Base-by-base conservation (phyloP, 495 filamentous ascomycete species). In the Annulohypoxylon stygium region DNA sequence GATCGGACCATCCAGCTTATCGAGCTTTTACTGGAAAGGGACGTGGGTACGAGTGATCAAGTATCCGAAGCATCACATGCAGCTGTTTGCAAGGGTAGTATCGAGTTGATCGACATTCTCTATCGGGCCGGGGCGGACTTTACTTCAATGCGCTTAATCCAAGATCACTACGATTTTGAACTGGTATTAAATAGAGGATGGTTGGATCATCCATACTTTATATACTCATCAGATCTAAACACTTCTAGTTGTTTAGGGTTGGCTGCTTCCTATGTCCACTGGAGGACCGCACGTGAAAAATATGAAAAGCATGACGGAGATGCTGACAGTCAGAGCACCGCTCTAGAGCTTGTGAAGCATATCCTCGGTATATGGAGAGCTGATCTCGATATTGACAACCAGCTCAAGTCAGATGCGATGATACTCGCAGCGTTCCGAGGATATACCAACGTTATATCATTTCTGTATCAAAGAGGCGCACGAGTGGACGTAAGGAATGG, bases 391-490 rank as follows among this genome's bases (percentile, higher is more conserved):
- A 18, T 43, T 20, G 34, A 54, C 18, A 51, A 43, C 12, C 25
- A 50, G 16, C 6, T 54, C 39, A 54, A 60, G 39, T 51, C 48
- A 1, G 45, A 66, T 14, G 69, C 69, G 12, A 45, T 71, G 45
- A 53, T 66, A 50, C 20, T 25, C 11, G 69, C 69, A 1, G 69
- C 62, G 18, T 25, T n/a, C 20, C 51, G 33, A 45, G 69, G 69
- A 48, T 67, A 66, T 30, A 61, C 41, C 6, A 4, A 61, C 4
- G 62, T 71, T 33, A 36, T 71, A 16, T 71, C 45, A 71, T 71
- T 60, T 33, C 34, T 65, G 16, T 37, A 65, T 33, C 30, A 14
- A 30, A 39, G 2, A 4, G 61, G 61, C n/a, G 61, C 47, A 30
- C 34, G 11, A 1, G 34, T 30, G 0, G 20, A 65, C 8, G 39